Evolutionary conservation across 768 basidiomycete genomes (phyloP).

Genomic region (Tricholoma flavovirens): DNA sequence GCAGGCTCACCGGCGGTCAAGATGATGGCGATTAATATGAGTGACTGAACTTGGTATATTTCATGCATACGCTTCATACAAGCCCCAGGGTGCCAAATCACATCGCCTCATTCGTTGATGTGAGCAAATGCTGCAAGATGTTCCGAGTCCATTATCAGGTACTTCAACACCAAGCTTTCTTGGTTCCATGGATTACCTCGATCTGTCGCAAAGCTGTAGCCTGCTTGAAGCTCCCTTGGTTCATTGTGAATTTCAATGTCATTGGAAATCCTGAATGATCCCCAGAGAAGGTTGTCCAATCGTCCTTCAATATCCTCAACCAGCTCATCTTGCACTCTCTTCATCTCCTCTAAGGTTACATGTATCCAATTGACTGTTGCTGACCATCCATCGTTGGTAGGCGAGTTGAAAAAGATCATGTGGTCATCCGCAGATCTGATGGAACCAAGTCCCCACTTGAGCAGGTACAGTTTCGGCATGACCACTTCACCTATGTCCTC

Average conservation of each 20-base stretch:
- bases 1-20: conserved; percentile 10
- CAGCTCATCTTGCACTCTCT: not conserved
- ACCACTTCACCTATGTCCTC: conserved; percentile 1
- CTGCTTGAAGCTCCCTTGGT: not conserved
- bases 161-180: not conserved
- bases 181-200: not conserved
- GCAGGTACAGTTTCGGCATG: conserved; percentile 12
- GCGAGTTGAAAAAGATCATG: conserved; percentile 3
- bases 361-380: not conserved
- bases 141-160: not conserved
- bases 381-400: not conserved
- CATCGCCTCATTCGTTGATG: not conserved
- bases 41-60: not conserved
- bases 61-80: conserved; percentile 5
- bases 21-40: not conserved
- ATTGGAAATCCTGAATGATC: not conserved
- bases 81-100: conserved; percentile 6
- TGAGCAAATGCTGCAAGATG: not conserved
- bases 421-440: conserved; percentile 10
- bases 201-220: conserved; percentile 1
- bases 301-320: not conserved
- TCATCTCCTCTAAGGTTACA: not conserved
- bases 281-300: not conserved
- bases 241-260: not conserved
- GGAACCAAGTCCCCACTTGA: conserved; percentile 3